Evolutionary conservation across 2,329 filamentous ascomycete genomes (phyloP).

Genomic region (Rhinocladiella similis): DNA sequence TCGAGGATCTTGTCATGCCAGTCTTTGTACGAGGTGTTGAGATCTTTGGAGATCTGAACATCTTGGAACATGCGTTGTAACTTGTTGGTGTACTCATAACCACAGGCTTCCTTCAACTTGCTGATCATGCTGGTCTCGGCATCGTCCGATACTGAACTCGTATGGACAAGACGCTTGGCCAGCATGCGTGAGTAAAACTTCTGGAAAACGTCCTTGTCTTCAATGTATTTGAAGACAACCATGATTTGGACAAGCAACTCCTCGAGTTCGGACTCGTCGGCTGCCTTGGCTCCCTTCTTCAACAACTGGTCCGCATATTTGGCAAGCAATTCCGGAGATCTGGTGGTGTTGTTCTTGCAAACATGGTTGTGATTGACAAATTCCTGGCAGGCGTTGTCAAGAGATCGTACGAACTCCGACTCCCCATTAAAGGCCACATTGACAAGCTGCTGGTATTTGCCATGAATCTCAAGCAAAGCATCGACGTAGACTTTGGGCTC

Average conservation of each 20-base stretch:
- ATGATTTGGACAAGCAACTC: conserved; percentile 88
- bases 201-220: conserved; percentile 99
- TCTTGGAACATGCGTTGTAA: conserved; percentile 99
- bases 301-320: conserved; percentile 93
- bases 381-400: conserved; percentile 96
- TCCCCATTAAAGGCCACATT: conserved; percentile 92
- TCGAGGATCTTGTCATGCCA: conserved; percentile 67
- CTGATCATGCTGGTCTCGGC: conserved; percentile 99
- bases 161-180: conserved; percentile 89
- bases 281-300: conserved; percentile 88
- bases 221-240: conserved; percentile 99
- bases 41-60: conserved; percentile 97
- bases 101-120: conserved; percentile 97
- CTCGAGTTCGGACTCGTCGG: conserved; percentile 92
- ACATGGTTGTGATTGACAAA: conserved; percentile 98
- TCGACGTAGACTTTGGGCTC: conserved; percentile 98
- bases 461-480: conserved; percentile 89
- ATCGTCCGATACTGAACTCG: conserved; percentile 93
- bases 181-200: conserved; percentile 99
- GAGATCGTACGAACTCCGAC: conserved; percentile 90
- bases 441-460: conserved; percentile 87
- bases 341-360: conserved; percentile 89
- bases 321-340: conserved; percentile 89
- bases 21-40: conserved; percentile 85
- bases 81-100: conserved; percentile 99